Percentiles rank a stretch among this genome's conserved stretches.
phyloP scores from a whole-genome alignment of 805 yeast genomes.

The Cyberlindnera nakhonratchasimensis region DNA sequence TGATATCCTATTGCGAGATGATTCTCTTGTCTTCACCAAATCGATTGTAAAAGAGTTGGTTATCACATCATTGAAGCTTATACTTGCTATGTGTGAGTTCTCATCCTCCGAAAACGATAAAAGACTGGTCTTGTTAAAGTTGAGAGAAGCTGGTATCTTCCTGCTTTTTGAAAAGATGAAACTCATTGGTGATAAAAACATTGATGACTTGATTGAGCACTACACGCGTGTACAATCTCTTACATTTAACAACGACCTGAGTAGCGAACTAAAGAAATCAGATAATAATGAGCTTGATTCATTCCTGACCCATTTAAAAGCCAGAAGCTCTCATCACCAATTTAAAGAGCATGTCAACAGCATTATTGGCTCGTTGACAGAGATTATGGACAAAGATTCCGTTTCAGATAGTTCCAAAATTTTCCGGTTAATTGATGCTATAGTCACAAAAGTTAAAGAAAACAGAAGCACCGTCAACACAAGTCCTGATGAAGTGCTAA shows the following conservation, averaged over 20 bases:
- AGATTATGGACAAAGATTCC: constrained; percentile 45
- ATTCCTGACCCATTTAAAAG: constrained; percentile 13
- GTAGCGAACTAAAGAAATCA: constrained; percentile 29
- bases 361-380: constrained; percentile 50
- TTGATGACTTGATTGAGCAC: constrained; percentile 25
- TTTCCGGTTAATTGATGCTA: constrained; percentile 50
- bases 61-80: constrained; percentile 20
- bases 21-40: constrained; percentile 21
- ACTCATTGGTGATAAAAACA: constrained; percentile 39
- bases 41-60: constrained; percentile 20
- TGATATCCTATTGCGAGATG: constrained; percentile 13
- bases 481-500: constrained; percentile 46
- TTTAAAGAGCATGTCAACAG: constrained; percentile 63
- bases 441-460: constrained; percentile 32
- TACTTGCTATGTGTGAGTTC: constrained; percentile 24
- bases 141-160: constrained; percentile 38
- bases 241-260: constrained; percentile 16
- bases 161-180: constrained; percentile 33
- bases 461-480: constrained; percentile 38
- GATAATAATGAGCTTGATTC: constrained; percentile 15
- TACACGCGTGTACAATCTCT: constrained; percentile 19
- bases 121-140: constrained; percentile 28
- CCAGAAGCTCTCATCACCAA: constrained; percentile 44
- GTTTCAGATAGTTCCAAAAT: constrained; percentile 43
- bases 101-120: constrained; percentile 27